Evolutionary conservation across 768 basidiomycete species (phyloP).

Genomic region (Agaricus sinodeliciosus): DNA sequence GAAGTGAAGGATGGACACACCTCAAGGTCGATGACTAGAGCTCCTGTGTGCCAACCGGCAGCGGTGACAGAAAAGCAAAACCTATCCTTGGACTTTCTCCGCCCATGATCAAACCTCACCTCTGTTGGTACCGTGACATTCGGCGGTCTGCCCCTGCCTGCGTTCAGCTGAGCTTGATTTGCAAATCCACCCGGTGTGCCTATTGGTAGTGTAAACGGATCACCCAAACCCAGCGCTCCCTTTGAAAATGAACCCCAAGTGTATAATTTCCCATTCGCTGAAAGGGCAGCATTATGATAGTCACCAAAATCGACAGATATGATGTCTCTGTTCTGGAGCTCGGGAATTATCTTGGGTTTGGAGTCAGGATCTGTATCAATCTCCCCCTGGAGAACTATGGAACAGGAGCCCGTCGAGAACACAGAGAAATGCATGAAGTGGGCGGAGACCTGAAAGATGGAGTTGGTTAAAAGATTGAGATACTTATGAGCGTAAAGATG

Average conservation of each 20-base stretch:
- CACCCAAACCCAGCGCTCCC: conserved; percentile 85
- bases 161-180: conserved; percentile 26
- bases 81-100: conserved; percentile 40
- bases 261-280: conserved; percentile 63
- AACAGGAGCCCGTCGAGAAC: conserved; percentile 64
- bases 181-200: conserved; percentile 59
- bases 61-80: conserved; percentile 82
- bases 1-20: conserved; percentile 28
- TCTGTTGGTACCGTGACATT: conserved; percentile 54
- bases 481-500: neutral
- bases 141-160: conserved; percentile 28
- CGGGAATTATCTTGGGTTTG: conserved; percentile 58
- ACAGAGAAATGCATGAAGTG: conserved; percentile 79
- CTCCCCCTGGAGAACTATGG: conserved; percentile 71
- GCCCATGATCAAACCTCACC: conserved; percentile 64
- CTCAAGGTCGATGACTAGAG: conserved; percentile 80
- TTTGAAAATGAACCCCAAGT: conserved; percentile 76
- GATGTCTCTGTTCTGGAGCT: conserved; percentile 68
- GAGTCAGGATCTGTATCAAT: conserved; percentile 34
- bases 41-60: conserved; percentile 89
- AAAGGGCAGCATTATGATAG: conserved; percentile 87
- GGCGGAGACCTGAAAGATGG: conserved; percentile 61
- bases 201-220: conserved; percentile 46
- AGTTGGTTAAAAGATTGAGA: conserved; percentile 10
- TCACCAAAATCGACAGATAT: conserved; percentile 90